A percentile compares a stretch with the other conserved stretches of the same genome.
These are phyloP conservation scores for Chaetomium olivaceum DNA, from an alignment of 2,329 filamentous ascomycete species.

Conservation along the genomic window DNA sequence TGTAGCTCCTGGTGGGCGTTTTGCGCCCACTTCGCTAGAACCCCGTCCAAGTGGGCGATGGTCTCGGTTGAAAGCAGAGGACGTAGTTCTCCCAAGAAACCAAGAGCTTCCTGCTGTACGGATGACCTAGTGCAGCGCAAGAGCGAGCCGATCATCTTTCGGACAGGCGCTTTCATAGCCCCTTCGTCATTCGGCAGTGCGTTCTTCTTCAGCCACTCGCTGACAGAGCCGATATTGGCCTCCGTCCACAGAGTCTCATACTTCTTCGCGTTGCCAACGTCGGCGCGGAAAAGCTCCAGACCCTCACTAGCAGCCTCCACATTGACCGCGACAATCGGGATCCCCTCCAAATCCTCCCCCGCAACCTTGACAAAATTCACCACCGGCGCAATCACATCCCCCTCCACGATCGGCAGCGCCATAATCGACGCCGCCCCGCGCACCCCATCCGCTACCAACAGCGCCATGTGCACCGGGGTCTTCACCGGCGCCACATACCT, in stretches of 20 bases:
- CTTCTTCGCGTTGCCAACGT: conserved; percentile 66
- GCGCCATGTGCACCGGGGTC: conserved; percentile 80
- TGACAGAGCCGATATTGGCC: conserved; percentile 66
- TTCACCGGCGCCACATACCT: conserved; percentile 67
- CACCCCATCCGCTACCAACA: conserved; percentile 74
- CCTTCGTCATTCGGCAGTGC: conserved; percentile 41
- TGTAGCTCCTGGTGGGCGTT: conserved; percentile 80
- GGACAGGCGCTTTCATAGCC: conserved; percentile 65
- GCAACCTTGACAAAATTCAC: conserved; percentile 48
- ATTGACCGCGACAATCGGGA: conserved; percentile 62
- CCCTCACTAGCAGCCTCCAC: conserved; percentile 62
- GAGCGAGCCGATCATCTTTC: conserved; percentile 66
- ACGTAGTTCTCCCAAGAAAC: conserved; percentile 40
- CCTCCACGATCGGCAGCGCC: conserved; percentile 44
- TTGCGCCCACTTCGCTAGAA: conserved; percentile 73
- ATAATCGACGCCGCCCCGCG: conserved; percentile 61
- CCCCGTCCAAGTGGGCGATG: conserved; percentile 53
- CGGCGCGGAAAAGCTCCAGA: conserved; percentile 66
- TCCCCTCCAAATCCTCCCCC: conserved; percentile 44
- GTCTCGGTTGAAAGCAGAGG: conserved; percentile 41
- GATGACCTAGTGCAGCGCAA: conserved; percentile 55
- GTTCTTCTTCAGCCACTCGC: conserved; percentile 64
- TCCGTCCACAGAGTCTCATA: conserved; percentile 75
- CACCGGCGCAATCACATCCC: conserved; percentile 53
- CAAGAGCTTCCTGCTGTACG: conserved; percentile 50